Conservation (phyloP, 2,329 filamentous ascomycete genomes). For the Clarireedia hainanense region DNA sequence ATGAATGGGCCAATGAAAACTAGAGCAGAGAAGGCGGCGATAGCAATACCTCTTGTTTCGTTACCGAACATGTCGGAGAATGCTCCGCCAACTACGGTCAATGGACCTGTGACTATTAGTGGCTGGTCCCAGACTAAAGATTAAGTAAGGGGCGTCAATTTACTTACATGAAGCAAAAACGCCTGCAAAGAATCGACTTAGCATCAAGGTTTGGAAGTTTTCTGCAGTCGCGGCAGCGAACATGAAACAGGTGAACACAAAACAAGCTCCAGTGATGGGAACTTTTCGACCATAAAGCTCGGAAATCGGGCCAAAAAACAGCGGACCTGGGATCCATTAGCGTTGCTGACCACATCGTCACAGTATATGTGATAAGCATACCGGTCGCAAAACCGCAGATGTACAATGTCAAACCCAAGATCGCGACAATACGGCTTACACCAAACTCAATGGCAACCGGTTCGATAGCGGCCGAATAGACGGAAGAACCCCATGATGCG, state of each 20-base stretch:
- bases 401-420: conserved; percentile 51
- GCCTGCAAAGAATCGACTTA: conserved; percentile 46
- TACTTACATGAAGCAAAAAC: conserved; percentile 41
- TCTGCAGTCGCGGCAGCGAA: conserved; percentile 45
- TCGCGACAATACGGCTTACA: conserved; percentile 45
- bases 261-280: conserved; percentile 36
- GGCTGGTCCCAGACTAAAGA: no score
- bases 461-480: conserved; percentile 40
- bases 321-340: conserved; percentile 37
- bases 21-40: conserved; percentile 51
- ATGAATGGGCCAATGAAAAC: conserved; percentile 31
- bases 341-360: background rate
- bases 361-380: conserved; percentile 19
- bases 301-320: conserved; percentile 58
- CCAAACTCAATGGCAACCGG: conserved; percentile 43
- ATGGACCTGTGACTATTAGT: conserved; percentile 42
- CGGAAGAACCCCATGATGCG: conserved; percentile 21
- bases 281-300: conserved; percentile 54
- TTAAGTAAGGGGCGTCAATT: conserved; percentile 52
- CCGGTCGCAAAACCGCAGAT: conserved; percentile 52
- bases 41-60: conserved; percentile 53
- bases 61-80: conserved; percentile 56
- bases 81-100: conserved; percentile 47
- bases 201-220: conserved; percentile 44
- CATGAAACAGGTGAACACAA: conserved; percentile 43